Conservation (phyloP, 345 rosid genomes). For the Trapa incisa region DNA sequence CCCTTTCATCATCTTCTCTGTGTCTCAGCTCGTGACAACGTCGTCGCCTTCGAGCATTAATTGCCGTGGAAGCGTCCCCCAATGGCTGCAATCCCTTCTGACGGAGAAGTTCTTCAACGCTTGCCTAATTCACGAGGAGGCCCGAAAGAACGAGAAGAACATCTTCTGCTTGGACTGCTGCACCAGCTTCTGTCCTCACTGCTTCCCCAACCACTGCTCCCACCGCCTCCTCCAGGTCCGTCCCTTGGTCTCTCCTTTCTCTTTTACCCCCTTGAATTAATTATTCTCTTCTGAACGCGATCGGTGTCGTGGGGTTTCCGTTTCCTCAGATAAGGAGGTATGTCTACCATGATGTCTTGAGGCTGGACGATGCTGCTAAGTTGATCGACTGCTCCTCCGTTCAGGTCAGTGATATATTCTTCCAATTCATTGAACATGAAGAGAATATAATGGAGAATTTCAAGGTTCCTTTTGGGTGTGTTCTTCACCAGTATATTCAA, state of each 20-base stretch:
- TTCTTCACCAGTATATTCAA: no score
- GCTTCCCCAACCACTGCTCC: conserved; percentile 15
- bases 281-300: background rate
- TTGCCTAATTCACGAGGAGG: conserved; percentile 18
- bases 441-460: background rate
- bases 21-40: no score
- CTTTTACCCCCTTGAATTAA: background rate
- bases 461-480: no score
- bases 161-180: background rate
- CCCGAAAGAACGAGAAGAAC: conserved; percentile 23
- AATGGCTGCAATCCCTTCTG: conserved; percentile 18
- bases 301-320: background rate
- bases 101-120: conserved; percentile 22
- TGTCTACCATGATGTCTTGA: background rate
- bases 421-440: background rate
- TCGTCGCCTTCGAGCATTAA: no score
- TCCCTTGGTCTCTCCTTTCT: background rate
- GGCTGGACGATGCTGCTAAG: conserved; percentile 38
- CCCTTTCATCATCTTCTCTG: no score
- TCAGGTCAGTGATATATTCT: conserved; percentile 25
- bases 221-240: conserved; percentile 27
- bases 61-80: background rate
- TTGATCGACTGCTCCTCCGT: conserved; percentile 40
- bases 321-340: conserved; percentile 31
- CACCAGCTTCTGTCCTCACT: background rate